These are phyloP conservation scores for Clathrus columnatus DNA, from an alignment of 768 basidiomycete genomes.

Conservation along the genomic window DNA sequence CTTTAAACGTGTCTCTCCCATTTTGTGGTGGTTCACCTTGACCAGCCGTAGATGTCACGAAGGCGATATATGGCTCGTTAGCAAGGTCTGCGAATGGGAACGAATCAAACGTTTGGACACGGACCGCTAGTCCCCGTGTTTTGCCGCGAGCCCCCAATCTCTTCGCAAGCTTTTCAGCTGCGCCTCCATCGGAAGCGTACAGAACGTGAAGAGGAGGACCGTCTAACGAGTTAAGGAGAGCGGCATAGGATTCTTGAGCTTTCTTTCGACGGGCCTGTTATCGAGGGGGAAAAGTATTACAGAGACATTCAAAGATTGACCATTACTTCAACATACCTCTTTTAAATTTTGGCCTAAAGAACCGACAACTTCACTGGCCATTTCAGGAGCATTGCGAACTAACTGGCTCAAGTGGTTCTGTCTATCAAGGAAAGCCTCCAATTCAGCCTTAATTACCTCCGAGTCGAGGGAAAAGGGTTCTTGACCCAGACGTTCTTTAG, in stretches of 20 bases:
- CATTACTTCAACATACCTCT: slow-evolving; percentile 32
- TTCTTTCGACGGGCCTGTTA: slow-evolving; percentile 62
- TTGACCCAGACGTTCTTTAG: slow-evolving; percentile 60
- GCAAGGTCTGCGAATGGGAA: slow-evolving; percentile 65
- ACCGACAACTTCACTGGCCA: slow-evolving; percentile 75
- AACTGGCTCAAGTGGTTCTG: slow-evolving; percentile 97
- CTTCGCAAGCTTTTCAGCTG: slow-evolving; percentile 95
- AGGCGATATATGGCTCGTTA: slow-evolving; percentile 66
- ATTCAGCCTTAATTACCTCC: slow-evolving; percentile 86
- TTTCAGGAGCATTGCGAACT: slow-evolving; percentile 65
- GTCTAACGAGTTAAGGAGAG: slow-evolving; percentile 74
- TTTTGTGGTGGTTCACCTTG: slow-evolving; percentile 99
- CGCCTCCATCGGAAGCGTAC: slow-evolving; percentile 93
- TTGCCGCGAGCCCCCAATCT: slow-evolving; percentile 74
- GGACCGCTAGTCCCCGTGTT: slow-evolving; percentile 71
- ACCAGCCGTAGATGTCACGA: slow-evolving; percentile 89
- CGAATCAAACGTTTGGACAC: slow-evolving; percentile 73
- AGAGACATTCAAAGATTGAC: not conserved
- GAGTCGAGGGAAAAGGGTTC: slow-evolving; percentile 92
- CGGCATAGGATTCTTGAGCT: slow-evolving; percentile 77
- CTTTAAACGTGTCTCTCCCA: slow-evolving; percentile 82
- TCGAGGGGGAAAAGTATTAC: not conserved
- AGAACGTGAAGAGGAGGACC: slow-evolving; percentile 82
- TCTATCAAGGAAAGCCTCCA: slow-evolving; percentile 88
- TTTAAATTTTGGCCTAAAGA: slow-evolving; percentile 78